Evolutionary conservation across 129 eudicot genomes (phyloP).

Genomic region (Dittrichia graveolens): DNA sequence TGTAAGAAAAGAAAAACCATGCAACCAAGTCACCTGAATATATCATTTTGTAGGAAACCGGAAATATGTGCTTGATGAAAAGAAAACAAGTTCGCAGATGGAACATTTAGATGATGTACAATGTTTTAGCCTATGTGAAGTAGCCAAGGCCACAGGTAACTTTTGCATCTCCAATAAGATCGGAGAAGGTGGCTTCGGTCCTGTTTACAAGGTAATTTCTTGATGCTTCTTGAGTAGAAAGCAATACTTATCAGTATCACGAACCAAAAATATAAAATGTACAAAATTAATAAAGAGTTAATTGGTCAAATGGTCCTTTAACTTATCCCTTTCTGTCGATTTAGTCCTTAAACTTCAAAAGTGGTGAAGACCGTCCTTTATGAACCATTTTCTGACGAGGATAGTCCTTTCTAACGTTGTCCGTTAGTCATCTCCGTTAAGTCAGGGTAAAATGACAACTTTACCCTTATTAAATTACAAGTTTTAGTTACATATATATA

Average conservation of each 20-base stretch:
- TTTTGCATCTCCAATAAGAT: slow-evolving; percentile 9
- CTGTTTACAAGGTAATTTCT: slow-evolving; percentile 19
- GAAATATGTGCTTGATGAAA: neutral
- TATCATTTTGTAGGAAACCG: slow-evolving; percentile 9
- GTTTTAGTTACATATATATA: too few relatives aligned
- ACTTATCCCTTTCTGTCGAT: too few relatives aligned
- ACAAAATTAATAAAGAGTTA: neutral
- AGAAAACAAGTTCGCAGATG: slow-evolving; percentile 6
- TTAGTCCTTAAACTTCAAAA: too few relatives aligned
- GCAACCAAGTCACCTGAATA: neutral
- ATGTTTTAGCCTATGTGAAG: neutral
- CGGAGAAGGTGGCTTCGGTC: slow-evolving; percentile 30
- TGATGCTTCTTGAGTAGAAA: neutral
- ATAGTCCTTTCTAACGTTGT: too few relatives aligned
- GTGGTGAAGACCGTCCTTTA: too few relatives aligned
- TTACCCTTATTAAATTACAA: too few relatives aligned
- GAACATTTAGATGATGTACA: slow-evolving; percentile 18
- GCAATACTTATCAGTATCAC: neutral
- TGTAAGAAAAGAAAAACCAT: too few relatives aligned
- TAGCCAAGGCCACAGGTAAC: slow-evolving; percentile 21
- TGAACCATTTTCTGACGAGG: too few relatives aligned
- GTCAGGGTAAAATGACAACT: too few relatives aligned
- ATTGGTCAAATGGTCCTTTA: too few relatives aligned
- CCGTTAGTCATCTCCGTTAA: too few relatives aligned
- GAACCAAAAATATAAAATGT: neutral